Base-by-base conservation (phyloP, 768 basidiomycete genomes). In the Russula earlei region DNA sequence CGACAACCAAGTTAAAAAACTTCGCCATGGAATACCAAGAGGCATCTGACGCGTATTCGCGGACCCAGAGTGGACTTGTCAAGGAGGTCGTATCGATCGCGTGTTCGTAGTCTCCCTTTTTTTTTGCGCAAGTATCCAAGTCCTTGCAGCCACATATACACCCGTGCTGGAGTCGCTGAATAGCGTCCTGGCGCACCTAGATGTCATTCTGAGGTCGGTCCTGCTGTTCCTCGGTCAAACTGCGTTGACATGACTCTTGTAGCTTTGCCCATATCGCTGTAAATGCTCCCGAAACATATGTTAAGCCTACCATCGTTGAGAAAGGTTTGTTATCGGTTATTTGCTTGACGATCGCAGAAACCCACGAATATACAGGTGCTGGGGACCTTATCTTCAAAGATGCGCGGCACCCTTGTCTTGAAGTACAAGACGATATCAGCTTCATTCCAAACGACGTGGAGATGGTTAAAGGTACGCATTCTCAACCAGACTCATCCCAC, bases 391-490 rank as follows among this genome's bases (percentile, higher is more conserved):
- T 90, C 38, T 74, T 98, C 22, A 79, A 77, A 57, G 91, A 93
- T 34, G 92, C 95, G 11, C 77, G 96, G 24, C 96, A 99, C 72
- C 96, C 96, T 14, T 97, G 95, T 64, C 74, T 99, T 19, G 96
- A 99, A 68, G 87, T 95, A 5, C 93, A 97, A 66, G 95, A 97
- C 49, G 96, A 92, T 38, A 77, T 99, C 40, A 85, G 80, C 64
- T 98, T 98, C 68, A 98, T 99, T 63, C 78, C 94, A 1, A 99
- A 98, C 66, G 91, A 98, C 65, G 83, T 96, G 34, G 84, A 93
- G 67, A 91, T 98, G 90, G 80, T 87, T 45, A 92, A 91, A 74
- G 84, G 89, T 82, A 62, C 52, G 62, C 19, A 11, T 12, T 24
- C 20, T 34, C n/a, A 27, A 20, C 5, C 29, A 15, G 3, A 8